Percentiles rank a stretch among this genome's conserved stretches.
These are phyloP conservation scores for Nasturtium officinale DNA, from an alignment of 345 rosid species.

Conservation along the genomic window DNA sequence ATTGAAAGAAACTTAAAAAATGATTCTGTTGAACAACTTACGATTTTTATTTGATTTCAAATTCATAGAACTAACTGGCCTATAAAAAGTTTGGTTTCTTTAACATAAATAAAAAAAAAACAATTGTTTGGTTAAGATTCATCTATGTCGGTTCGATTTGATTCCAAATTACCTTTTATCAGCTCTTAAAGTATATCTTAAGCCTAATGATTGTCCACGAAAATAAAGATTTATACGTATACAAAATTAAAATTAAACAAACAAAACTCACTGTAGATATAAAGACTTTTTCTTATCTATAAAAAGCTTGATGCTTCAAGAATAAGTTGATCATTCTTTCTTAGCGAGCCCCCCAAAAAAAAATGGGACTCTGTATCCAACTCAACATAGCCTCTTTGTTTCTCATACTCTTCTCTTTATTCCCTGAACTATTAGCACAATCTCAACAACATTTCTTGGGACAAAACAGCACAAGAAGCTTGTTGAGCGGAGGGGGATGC, in stretches of 20 bases:
- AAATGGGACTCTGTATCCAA: conserved; percentile 37
- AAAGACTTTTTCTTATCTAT: conserved; percentile 14
- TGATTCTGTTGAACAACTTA: background rate
- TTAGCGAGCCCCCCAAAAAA: conserved; percentile 10
- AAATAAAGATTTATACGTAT: background rate
- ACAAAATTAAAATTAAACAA: conserved; percentile 11
- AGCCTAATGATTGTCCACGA: conserved; percentile 31
- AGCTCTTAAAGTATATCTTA: conserved; percentile 28
- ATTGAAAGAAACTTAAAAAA: background rate
- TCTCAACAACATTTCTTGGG: conserved; percentile 35
- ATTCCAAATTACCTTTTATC: background rate
- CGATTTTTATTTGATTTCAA: background rate
- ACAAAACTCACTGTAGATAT: conserved; percentile 14
- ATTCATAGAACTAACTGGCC: background rate
- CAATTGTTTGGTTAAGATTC: background rate
- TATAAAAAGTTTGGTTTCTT: background rate
- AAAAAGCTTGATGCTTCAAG: conserved; percentile 30
- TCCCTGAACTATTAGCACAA: conserved; percentile 27
- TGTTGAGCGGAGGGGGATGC: conserved; percentile 40
- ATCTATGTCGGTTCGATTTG: background rate
- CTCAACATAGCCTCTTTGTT: conserved; percentile 35
- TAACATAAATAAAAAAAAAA: background rate
- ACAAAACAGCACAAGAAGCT: conserved; percentile 38
- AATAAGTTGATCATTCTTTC: conserved; percentile 37
- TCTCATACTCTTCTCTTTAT: conserved; percentile 37